Evolutionary conservation across 1,284 basidiomycete genomes (phyloP), one percentile per base, ranked within the genome.

Genomic region (Ustilago esculenta): DNA sequence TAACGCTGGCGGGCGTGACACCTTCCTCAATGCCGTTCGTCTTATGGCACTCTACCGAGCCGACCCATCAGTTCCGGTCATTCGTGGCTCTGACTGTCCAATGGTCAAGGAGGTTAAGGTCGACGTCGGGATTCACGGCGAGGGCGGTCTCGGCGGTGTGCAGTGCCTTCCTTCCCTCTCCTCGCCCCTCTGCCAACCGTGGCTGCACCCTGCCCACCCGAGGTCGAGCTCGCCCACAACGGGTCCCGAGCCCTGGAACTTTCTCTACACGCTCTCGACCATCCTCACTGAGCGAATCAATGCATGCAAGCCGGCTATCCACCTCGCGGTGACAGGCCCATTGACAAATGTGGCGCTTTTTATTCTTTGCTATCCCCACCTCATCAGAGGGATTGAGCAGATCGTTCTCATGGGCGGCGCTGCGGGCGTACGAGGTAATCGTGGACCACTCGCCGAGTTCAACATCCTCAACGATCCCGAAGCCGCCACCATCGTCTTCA

Each of bases 241-340:
- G 4, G 52, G 57, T 5, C 61, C 60, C 12, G 61, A 69, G 29
- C 71, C 71, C 17, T 56, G 57, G n/a, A 53, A 61, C 27, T 68
- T 68, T n/a, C 57, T 72, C n/a, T 53, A 66, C 44, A 58, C 66
- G n/a, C 66, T 73, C 34, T 56, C 71, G 1, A 57, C 49, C n/a
- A 84, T 86, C 3, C 83, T 92, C 49, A 85, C 82, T 11, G 42
- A 65, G 5, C 58, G 80, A 0, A 57, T 68, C 33, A 57, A 53
- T 35, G 21, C 55, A 4, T 55, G 64, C 34, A 57, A 58, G 35
- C 52, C 65, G 2, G 67, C 64, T 4, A 59, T 77, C 24, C 65
- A 71, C 33, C 41, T 78, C 5, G 73, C 68, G 2, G 74, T 73
- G 44, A 77, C 75, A 1, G 77, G 77, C n/a, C 74, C 75, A 4